Base-by-base conservation (phyloP, 2,329 filamentous ascomycete species). In the Tolypocladium capitatum region DNA sequence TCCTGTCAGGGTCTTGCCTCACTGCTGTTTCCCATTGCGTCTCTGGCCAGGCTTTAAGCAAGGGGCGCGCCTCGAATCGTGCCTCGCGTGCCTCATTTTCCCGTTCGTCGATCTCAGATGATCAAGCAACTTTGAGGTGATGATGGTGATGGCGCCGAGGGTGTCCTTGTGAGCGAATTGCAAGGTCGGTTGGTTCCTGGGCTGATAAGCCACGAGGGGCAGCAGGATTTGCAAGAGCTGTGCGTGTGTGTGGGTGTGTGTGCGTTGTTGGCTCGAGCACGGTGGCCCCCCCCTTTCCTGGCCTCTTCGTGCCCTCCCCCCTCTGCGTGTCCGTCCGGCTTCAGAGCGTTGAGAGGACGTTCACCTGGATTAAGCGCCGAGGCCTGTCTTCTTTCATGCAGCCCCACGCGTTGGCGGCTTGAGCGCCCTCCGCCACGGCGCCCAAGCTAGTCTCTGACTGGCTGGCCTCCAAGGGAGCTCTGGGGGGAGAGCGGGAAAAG, bases 341-440 rank as follows among this genome's bases (percentile, higher is more conserved):
- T n/a, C 14, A n/a, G 16, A 28, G 14, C 16, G n/a, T 11, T 8
- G 16, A 41, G 16, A 41, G 38, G 16, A 9, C 20, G 24, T n/a
- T n/a, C n/a, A n/a, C n/a, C n/a, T n/a, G n/a, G n/a, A n/a, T 41
- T 78, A 78, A 78, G 75, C 75, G 75, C 75, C 72, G 69, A 71
- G 63, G 68, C 68, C 69, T 74, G 71, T 70, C 68, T 61, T 58
- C 59, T 63, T 64, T 62, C 64, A 68, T 73, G 72, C 72, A 72
- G 68, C 65, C 67, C 67, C 61, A 62, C 60, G 60, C 51, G 57
- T 58, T 62, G 55, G 52, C 54, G 52, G 51, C 47, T 33, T 30
- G 18, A 36, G 42, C 18, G 43, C 46, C 55, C 56, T 56, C 55
- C 56, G 56, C 56, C 51, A 45, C 34, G 31, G 11, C 44, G 24